These are phyloP conservation scores for Spathaspora gorwiae DNA, from an alignment of 805 yeast genomes.

Conservation along the genomic window DNA sequence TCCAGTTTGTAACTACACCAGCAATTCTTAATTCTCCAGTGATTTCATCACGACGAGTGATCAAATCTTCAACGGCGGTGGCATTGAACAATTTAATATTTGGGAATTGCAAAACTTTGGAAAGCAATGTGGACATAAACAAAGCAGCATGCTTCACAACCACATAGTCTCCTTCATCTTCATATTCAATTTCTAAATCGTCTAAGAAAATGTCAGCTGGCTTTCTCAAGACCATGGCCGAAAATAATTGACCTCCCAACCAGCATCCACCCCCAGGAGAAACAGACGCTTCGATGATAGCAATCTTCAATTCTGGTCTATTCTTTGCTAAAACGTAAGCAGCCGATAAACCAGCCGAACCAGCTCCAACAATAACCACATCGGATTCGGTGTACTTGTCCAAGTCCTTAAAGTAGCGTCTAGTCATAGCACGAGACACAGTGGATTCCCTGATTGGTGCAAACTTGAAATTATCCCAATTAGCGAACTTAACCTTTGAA, in stretches of 20 bases:
- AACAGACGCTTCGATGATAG: constrained; percentile 70
- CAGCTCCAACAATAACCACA: constrained; percentile 73
- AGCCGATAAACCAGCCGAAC: constrained; percentile 71
- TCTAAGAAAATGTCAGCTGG: constrained; percentile 70
- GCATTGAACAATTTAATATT: constrained; percentile 76
- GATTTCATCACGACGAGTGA: constrained; percentile 57
- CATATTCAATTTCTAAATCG: constrained; percentile 61
- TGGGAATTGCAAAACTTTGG: constrained; percentile 66
- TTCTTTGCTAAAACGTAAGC: constrained; percentile 70
- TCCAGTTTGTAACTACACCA: constrained; percentile 84
- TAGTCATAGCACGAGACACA: constrained; percentile 77
- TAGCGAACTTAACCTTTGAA: constrained; percentile 33
- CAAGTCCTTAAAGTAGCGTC: constrained; percentile 65
- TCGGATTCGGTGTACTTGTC: constrained; percentile 74
- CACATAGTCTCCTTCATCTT: constrained; percentile 76
- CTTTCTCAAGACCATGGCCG: constrained; percentile 76
- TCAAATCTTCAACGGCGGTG: constrained; percentile 75
- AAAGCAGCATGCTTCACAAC: constrained; percentile 79
- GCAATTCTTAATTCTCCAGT: constrained; percentile 62
- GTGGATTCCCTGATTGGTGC: constrained; percentile 74
- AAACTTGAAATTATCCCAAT: constrained; percentile 67
- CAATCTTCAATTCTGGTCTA: constrained; percentile 72
- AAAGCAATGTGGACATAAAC: constrained; percentile 65
- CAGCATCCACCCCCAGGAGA: constrained; percentile 80
- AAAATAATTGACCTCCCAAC: constrained; percentile 72